A percentile compares a stretch with the other conserved stretches of the same genome.
Evolutionary conservation across 164 flowering plant species (phyloP).

Genomic region (Magnolia changhungtana): DNA sequence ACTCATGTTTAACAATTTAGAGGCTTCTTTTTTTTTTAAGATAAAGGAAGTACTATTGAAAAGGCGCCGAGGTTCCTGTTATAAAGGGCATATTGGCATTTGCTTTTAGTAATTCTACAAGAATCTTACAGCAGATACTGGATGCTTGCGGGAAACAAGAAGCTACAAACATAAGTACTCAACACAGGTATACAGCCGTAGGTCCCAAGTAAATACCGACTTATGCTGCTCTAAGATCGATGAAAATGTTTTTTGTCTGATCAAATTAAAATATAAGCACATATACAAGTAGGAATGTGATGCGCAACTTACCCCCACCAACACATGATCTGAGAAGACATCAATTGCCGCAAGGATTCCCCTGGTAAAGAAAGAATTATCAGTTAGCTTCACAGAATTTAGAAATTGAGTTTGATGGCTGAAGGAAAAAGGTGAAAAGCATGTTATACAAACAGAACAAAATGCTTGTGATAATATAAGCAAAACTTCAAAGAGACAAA

Average conservation of each 20-base stretch:
- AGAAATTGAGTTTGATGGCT: neutral
- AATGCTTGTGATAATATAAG: neutral
- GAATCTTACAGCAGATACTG: no score
- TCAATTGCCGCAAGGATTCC: conserved; percentile 92
- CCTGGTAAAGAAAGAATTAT: conserved; percentile 33
- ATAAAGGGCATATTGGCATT: no score
- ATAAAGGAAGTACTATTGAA: no score
- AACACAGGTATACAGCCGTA: no score
- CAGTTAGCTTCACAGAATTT: conserved; percentile 7
- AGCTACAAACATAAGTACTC: no score
- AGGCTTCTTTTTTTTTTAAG: no score
- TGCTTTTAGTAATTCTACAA: no score
- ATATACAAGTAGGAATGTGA: neutral
- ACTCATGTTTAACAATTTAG: no score
- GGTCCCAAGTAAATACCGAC: no score
- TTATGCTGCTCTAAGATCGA: no score
- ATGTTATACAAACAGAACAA: neutral
- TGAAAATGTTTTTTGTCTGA: neutral
- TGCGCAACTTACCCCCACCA: conserved; percentile 84
- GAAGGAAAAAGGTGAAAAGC: neutral
- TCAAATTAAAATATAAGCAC: neutral
- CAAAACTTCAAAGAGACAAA: neutral
- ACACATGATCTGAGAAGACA: conserved; percentile 59
- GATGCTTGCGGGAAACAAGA: no score
- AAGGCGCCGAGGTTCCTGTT: no score